Evolutionary conservation across 305 asterid genomes (phyloP), one percentile per base, ranked within the genome.

Genomic region (Striga hermonthica): DNA sequence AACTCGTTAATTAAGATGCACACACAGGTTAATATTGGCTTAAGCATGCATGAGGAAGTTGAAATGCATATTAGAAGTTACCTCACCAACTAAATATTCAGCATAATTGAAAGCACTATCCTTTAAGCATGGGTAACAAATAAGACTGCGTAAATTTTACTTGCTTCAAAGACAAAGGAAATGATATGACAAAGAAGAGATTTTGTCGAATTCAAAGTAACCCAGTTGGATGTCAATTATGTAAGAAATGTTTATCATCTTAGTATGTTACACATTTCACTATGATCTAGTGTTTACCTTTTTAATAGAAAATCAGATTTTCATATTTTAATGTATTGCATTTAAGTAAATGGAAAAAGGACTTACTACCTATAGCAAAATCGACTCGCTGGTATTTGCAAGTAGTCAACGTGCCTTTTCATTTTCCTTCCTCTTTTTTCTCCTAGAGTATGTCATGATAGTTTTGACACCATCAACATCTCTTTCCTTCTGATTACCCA

Each of bases 361-460:
- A 22, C 31, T 44, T 44, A 72, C 72, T 60, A 72, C 78, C 75
- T 69, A 72, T 31, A 28, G 47, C 4, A 58, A 9, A 16, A 61
- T 60, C 57, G 49, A 65, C 67, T 44, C 44, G 64, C 57, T 60
- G 43, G 58, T 13, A 11, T 31, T 41, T 16, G 31, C 35, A 62
- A 49, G 49, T 35, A 57, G n/a, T 45, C 65, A 58, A 15, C 39
- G 53, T 39, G 54, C 69, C 62, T 62, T 9, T 41, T 35, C 45
- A 58, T 57, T 68, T 62, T 75, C 72, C 39, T 64, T 41, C 61
- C 59, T 14, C 70, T 73, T 34, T 47, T 57, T 67, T 61, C 67
- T 79, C 55, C 81, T 76, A 3, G 69, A 70, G 49, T 79, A 79
- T 40, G 58, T 76, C 49, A 76, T 38, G 6, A 73, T 7, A 63